Evolutionary conservation across 1,139 yeast genomes (phyloP).

Genomic region (Taiozyma sp.): DNA sequence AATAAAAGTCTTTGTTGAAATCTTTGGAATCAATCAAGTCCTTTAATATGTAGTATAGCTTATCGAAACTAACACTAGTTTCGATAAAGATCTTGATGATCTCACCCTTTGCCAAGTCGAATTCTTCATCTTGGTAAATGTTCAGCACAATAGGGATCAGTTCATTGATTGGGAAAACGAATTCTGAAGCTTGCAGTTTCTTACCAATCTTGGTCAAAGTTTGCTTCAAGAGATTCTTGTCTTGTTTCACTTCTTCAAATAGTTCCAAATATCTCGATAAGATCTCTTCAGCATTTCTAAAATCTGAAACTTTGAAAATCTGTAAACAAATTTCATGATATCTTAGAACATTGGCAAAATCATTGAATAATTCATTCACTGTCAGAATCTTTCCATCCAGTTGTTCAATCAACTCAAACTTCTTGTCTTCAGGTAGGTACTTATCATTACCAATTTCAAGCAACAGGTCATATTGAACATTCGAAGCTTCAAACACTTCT

Average conservation of each 20-base stretch:
- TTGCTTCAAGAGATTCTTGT: slow-evolving; percentile 27
- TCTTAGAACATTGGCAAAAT: slow-evolving; percentile 81
- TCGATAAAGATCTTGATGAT: slow-evolving; percentile 65
- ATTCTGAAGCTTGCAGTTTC: slow-evolving; percentile 50
- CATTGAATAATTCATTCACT: slow-evolving; percentile 77
- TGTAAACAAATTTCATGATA: slow-evolving; percentile 77
- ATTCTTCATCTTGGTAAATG: slow-evolving; percentile 28
- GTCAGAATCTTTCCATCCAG: slow-evolving; percentile 63
- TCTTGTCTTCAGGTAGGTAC: slow-evolving; percentile 41
- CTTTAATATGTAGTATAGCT: slow-evolving; percentile 59
- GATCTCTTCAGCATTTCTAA: slow-evolving; percentile 67
- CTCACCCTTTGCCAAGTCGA: slow-evolving; percentile 46
- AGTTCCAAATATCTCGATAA: slow-evolving; percentile 65
- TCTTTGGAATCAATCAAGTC: slow-evolving; percentile 65
- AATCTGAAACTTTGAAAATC: slow-evolving; percentile 79
- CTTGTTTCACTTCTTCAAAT: slow-evolving; percentile 35
- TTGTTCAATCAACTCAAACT: slow-evolving; percentile 42
- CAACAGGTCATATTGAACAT: slow-evolving; percentile 79
- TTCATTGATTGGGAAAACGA: slow-evolving; percentile 76
- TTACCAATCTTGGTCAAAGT: slow-evolving; percentile 43
- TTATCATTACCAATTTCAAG: slow-evolving; percentile 53
- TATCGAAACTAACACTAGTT: slow-evolving; percentile 71
- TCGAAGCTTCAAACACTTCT: slow-evolving; percentile 83
- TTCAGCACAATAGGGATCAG: slow-evolving; percentile 50
- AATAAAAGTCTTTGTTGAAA: slow-evolving; percentile 36